phyloP scores from a whole-genome alignment of 805 yeast species.

The Kodamaea neixiangensis region DNA sequence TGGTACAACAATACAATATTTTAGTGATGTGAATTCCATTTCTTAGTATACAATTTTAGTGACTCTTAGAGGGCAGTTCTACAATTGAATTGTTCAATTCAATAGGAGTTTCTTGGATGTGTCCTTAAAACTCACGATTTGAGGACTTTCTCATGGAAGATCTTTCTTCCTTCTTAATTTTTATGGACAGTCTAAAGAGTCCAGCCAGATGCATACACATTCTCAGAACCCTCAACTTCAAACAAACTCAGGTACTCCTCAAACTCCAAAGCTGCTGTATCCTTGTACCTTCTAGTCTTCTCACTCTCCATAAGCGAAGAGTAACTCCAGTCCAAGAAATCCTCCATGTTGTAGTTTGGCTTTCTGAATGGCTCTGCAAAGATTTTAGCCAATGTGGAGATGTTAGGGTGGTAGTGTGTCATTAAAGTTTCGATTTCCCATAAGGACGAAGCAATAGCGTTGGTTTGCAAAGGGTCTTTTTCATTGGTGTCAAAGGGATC shows the following conservation, averaged over 20 bases:
- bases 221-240: slow-evolving; percentile 15
- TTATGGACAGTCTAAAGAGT: too few relatives aligned
- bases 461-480: slow-evolving; percentile 72
- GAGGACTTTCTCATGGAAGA: too few relatives aligned
- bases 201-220: slow-evolving; percentile 33
- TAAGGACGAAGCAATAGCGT: slow-evolving; percentile 80
- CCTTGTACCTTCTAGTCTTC: slow-evolving; percentile 60
- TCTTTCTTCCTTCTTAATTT: too few relatives aligned
- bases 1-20: too few relatives aligned
- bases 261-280: slow-evolving; percentile 77
- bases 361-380: slow-evolving; percentile 89
- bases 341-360: slow-evolving; percentile 85
- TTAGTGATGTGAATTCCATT: too few relatives aligned
- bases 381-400: slow-evolving; percentile 86
- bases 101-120: too few relatives aligned
- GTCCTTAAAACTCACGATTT: too few relatives aligned
- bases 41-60: too few relatives aligned
- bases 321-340: slow-evolving; percentile 91
- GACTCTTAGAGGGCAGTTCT: too few relatives aligned
- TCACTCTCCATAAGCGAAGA: slow-evolving; percentile 64
- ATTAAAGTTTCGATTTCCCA: slow-evolving; percentile 88
- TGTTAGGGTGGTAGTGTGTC: slow-evolving; percentile 92
- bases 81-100: too few relatives aligned
- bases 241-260: slow-evolving; percentile 51
- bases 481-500: slow-evolving; percentile 74